These are phyloP conservation scores for Hanseniaspora nectarophila DNA, from an alignment of 805 yeast genomes.

Conservation along the genomic window DNA sequence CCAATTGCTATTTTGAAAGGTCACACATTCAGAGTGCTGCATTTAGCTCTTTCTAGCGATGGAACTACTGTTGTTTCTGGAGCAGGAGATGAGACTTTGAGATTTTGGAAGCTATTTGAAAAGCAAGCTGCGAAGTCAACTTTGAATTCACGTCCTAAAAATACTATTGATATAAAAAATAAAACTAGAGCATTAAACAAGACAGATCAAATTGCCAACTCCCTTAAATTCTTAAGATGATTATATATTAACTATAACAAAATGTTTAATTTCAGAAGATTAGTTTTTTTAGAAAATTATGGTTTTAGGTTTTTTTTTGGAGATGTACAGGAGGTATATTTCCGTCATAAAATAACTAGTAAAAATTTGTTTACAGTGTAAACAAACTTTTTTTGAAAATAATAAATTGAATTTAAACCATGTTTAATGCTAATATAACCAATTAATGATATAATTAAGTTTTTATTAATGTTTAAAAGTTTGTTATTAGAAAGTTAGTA, in stretches of 20 bases:
- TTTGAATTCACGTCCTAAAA: background rate
- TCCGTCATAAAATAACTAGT: background rate
- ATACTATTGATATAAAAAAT: background rate
- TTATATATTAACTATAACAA: background rate
- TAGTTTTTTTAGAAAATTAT: too few relatives aligned
- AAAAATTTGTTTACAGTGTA: conserved; percentile 5
- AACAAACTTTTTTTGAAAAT: conserved; percentile 3
- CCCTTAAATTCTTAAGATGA: conserved; percentile 5
- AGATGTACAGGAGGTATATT: background rate
- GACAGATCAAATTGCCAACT: conserved; percentile 5
- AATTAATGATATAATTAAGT: too few relatives aligned
- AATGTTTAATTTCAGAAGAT: too few relatives aligned
- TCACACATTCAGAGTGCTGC: conserved; percentile 83
- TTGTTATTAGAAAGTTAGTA: too few relatives aligned
- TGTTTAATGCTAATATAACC: too few relatives aligned
- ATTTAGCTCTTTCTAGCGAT: conserved; percentile 83
- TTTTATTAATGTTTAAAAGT: too few relatives aligned
- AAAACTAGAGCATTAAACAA: background rate
- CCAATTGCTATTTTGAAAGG: conserved; percentile 91
- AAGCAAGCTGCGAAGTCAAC: conserved; percentile 27
- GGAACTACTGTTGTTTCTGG: conserved; percentile 96
- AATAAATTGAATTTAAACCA: too few relatives aligned
- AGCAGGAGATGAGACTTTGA: conserved; percentile 92
- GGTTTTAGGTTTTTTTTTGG: background rate
- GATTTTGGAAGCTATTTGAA: conserved; percentile 93